Conservation (phyloP, 768 basidiomycete species). For the Amanita brunnescens region DNA sequence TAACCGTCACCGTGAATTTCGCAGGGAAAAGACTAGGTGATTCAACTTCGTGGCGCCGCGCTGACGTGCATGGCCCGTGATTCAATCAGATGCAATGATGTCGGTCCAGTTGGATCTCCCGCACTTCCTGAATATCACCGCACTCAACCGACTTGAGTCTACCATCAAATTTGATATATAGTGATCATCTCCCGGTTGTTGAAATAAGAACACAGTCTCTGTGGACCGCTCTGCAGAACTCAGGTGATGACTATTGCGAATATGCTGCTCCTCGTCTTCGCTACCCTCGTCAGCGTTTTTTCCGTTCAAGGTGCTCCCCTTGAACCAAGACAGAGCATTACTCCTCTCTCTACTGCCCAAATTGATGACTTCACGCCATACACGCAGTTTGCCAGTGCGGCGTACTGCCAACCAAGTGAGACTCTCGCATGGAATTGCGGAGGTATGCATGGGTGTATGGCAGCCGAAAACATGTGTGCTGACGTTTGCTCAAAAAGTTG, state of each 20-base stretch:
- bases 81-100: too few relatives aligned
- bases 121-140: too few relatives aligned
- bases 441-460: constrained; percentile 23
- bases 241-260: neutral
- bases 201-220: neutral
- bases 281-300: neutral
- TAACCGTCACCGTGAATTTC: too few relatives aligned
- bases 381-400: constrained; percentile 40
- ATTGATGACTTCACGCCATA: constrained; percentile 39
- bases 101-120: too few relatives aligned
- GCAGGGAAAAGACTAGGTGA: too few relatives aligned
- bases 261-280: neutral
- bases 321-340: constrained; percentile 16
- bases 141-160: too few relatives aligned
- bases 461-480: neutral
- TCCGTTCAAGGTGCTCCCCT: neutral
- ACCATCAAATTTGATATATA: too few relatives aligned
- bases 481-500: constrained; percentile 17
- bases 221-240: neutral
- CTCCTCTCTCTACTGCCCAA: constrained; percentile 28
- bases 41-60: too few relatives aligned
- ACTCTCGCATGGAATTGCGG: constrained; percentile 46
- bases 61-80: too few relatives aligned
- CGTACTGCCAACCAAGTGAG: constrained; percentile 35
- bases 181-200: neutral